Evolutionary conservation across 345 rosid genomes (phyloP), one percentile per base, ranked within the genome.

Genomic region (Linum trigynum): DNA sequence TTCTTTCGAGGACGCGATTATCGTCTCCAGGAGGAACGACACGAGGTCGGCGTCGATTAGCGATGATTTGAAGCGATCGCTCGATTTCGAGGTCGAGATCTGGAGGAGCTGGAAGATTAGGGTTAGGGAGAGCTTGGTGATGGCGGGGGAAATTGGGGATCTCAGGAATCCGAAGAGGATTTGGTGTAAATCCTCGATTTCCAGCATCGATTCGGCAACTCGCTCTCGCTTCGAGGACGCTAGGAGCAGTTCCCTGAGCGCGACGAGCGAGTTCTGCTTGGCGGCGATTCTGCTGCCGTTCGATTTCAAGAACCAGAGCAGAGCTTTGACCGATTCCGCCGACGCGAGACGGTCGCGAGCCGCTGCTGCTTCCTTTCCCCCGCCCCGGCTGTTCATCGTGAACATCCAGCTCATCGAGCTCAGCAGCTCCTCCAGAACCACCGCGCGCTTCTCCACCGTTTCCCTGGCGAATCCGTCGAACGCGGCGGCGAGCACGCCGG

Each of bases 71-170:
- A 51, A 39, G 6, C 56, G 51, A 1, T 67, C 72, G 5, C 32
- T 40, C 0, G 65, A 9, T 48, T 48, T 48, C 14, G 42, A 6
- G 73, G 41, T 3, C 53, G 4, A 12, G 74, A 69, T 7, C 53
- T 48, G 66, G 38, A 82, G 39, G 5, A 81, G 68, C 67, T 74
- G 12, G 63, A 74, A 82, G n/a, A 79, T 72, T 11, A 80, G 63
- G 55, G 61, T 51, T 1, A 84, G 70, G 39, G 83, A 69, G 11
- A 83, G 70, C 69, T 78, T 84, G 1, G 80, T 77, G 63, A 75
- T 66, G 0, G 74, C 2, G 2, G 66, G 76, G 53, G 23, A 68
- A 37, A 75, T 7, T 7, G 81, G 88, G 3, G 72, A 51, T 71
- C 76, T 60, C 3, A 83, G 56, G 58, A 81, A 59, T 39, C 70